These are phyloP conservation scores for Hypoxylon rickii DNA, from an alignment of 495 filamentous ascomycete genomes.

Conservation along the genomic window DNA sequence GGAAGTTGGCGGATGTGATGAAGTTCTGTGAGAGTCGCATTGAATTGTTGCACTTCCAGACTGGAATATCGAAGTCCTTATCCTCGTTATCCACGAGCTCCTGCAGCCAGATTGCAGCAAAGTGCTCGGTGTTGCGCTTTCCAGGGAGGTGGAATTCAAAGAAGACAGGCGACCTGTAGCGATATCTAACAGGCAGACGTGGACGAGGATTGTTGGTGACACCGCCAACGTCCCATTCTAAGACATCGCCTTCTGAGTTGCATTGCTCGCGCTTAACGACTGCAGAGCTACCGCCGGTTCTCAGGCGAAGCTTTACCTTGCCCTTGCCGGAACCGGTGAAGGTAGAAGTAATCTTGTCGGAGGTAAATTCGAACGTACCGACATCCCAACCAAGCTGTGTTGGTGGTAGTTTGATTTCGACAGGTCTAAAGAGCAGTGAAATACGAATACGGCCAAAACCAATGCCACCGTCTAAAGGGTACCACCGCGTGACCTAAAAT, in stretches of 20 bases:
- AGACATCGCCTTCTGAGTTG: conserved; percentile 61
- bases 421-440: conserved; percentile 81
- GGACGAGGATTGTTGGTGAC: conserved; percentile 57
- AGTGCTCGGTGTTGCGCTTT: conserved; percentile 71
- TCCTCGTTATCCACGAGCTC: conserved; percentile 80
- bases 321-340: conserved; percentile 60
- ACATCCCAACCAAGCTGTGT: conserved; percentile 85
- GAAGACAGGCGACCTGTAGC: conserved; percentile 85
- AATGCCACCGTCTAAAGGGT: conserved; percentile 63
- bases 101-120: conserved; percentile 84
- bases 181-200: conserved; percentile 84
- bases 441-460: conserved; percentile 91
- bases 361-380: conserved; percentile 85
- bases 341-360: conserved; percentile 65
- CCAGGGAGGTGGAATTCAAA: conserved; percentile 78
- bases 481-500: conserved; percentile 51
- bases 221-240: conserved; percentile 70
- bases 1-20: conserved; percentile 73
- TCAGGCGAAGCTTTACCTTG: conserved; percentile 78
- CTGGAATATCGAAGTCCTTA: conserved; percentile 76
- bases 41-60: conserved; percentile 78
- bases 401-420: conserved; percentile 81
- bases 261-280: conserved; percentile 65
- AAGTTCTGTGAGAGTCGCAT: conserved; percentile 86
- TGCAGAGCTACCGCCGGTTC: conserved; percentile 83